Evolutionary conservation across 805 yeast species (phyloP).

Genomic region (Ogataea nakhonphanomensis): DNA sequence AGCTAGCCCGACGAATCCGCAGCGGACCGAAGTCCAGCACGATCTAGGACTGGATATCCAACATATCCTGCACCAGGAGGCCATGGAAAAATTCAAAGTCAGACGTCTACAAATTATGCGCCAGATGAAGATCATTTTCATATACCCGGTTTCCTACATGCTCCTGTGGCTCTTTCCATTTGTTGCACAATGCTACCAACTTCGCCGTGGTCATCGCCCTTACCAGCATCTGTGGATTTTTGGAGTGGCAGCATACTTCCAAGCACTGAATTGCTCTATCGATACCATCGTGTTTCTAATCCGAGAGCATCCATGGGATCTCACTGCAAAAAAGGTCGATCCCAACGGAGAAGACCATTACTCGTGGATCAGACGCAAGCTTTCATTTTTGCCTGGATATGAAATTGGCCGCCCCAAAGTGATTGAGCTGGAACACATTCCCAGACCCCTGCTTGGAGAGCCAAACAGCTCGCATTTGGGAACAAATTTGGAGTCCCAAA

Average conservation of each 20-base stretch:
- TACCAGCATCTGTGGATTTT: constrained; percentile 62
- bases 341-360: constrained; percentile 14
- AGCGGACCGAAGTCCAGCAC: constrained; percentile 12
- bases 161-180: constrained; percentile 82
- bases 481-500: not conserved
- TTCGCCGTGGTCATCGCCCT: constrained; percentile 49
- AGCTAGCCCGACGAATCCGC: not conserved
- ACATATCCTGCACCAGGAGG: constrained; percentile 50
- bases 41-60: constrained; percentile 32
- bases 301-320: constrained; percentile 77
- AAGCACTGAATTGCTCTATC: constrained; percentile 75
- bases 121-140: constrained; percentile 75
- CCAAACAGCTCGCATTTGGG: not conserved
- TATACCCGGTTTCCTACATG: constrained; percentile 81
- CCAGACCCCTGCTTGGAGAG: not conserved
- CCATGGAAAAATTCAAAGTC: constrained; percentile 56
- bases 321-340: constrained; percentile 26
- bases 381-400: constrained; percentile 31
- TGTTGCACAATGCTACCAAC: constrained; percentile 47
- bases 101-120: constrained; percentile 66
- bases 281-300: constrained; percentile 73
- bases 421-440: not conserved
- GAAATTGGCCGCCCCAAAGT: constrained; percentile 2
- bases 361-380: constrained; percentile 20
- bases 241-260: constrained; percentile 68